Base-by-base conservation (phyloP, 805 yeast genomes). In the Lipomyces kockii region DNA sequence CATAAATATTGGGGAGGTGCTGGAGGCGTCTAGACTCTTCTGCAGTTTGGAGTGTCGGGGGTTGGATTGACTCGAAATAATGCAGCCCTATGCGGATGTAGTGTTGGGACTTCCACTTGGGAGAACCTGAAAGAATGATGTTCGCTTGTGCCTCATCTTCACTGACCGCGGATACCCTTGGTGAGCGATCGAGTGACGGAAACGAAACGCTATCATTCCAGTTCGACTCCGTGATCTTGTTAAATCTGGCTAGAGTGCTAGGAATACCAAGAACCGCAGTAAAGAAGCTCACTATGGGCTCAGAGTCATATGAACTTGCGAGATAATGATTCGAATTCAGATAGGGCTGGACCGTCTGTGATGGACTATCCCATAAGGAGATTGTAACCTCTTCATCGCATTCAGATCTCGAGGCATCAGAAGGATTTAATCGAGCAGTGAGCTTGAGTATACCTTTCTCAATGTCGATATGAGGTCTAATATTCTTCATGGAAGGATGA, bases 391-490 rank as follows among this genome's bases (percentile, higher is more conserved):
- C 27, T 20, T 52, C 12, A 52, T 52, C 3, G 32, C 29, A 52
- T 25, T 52, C 55, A 22, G 27, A n/a, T 22, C 6, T 17, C 22
- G 27, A n/a, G 32, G 27, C 9, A 25, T 52, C 55, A 22, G n/a
- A 12, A 12, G 17, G 17, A 2, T 43, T 43, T 14, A 35, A 11
- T 12, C 22, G 12, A 52, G 29, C 55, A 25, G 32, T 27, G 55
- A 52, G 55, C 27, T 12, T 52, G 7, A 52, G 55, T 52, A 14
- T 52, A 25, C 55, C 55, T 52, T 52, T 52, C 55, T 52, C 55
- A 52, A 27, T 9, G 5, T 52, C 32, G 14, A 52, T 22, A 2
- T 52, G 32, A 52, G 55, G 55, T 52, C 55, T 20, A 27, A 52
- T 52, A 27, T 52, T 52, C 14, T 25, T 9, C 55, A 52, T 52